Evolutionary conservation across 2,329 filamentous ascomycete species (phyloP), one percentile per base, ranked within the genome.

Genomic region (Nannizziopsis barbatae): DNA sequence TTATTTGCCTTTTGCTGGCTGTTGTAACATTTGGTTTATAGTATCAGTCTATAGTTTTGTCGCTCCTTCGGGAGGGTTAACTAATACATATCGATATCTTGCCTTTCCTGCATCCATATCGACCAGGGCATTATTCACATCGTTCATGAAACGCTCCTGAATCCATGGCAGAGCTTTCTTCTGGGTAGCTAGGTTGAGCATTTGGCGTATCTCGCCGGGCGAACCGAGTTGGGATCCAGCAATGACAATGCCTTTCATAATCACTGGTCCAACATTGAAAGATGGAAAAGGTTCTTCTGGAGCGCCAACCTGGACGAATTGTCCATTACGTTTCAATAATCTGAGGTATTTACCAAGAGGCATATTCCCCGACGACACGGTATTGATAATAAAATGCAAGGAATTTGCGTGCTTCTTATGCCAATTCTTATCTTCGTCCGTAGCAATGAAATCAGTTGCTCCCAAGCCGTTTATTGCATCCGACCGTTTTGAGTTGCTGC

Each of bases 271-370:
- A 5, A 75, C 76, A 54, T 67, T 71, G 55, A 84, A 70, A 2
- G 67, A 65, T 3, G 77, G 78, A 30, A 70, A 52, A 12, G 64
- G 62, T 49, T 75, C 73, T 57, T 86, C 83, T 0, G 83, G 82
- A 1, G 75, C 75, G 22, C 81, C 82, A 42, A 86, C 72, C 63
- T 84, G 79, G 49, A 84, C 73, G 56, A 84, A 79, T 11, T 70
- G 71, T 4, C 82, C 81, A 42, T 77, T 72, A 12, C 71, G 65
- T 50, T 74, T 71, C 31, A 86, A 68, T 7, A 86, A 69, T 11
- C 65, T 57, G 49, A 87, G 67, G 62, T 85, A 86, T 41, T 75
- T 65, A 44, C 65, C 61, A 18, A 85, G 60, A 0, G 81, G 81
- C 79, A 86, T 82, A 48, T 77, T 71, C 2, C 73, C 70, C 1